Conservation (phyloP, 2,329 filamentous ascomycete species). For the Myriangium duriaei region DNA sequence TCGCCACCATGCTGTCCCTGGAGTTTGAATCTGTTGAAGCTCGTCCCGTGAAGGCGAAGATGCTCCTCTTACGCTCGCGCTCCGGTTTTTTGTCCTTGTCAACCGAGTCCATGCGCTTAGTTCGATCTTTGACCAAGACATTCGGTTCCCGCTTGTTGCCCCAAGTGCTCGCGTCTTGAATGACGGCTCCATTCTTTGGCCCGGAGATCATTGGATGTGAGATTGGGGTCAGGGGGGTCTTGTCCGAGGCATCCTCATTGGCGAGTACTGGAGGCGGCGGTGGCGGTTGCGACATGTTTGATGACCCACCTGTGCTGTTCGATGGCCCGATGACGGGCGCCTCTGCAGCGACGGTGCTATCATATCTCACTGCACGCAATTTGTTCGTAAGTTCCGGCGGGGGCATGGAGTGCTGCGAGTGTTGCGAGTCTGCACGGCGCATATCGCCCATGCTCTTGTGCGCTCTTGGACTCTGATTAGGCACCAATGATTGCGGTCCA, state of each 20-base stretch:
- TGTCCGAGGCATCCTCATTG: slow-evolving; percentile 8
- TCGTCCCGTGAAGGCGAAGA: slow-evolving; percentile 53
- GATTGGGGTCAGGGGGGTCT: not conserved
- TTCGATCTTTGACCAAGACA: slow-evolving; percentile 4
- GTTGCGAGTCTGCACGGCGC: slow-evolving; percentile 13
- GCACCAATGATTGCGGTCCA: slow-evolving; percentile 5
- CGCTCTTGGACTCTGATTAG: slow-evolving; percentile 18
- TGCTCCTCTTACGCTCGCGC: slow-evolving; percentile 69
- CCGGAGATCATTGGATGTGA: slow-evolving; percentile 53
- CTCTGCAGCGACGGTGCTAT: slow-evolving; percentile 44
- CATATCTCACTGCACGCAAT: slow-evolving; percentile 37
- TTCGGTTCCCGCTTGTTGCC: slow-evolving; percentile 50
- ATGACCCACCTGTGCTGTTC: slow-evolving; percentile 16
- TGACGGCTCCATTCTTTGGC: slow-evolving; percentile 71
- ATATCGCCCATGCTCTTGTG: slow-evolving; percentile 28
- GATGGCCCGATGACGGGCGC: slow-evolving; percentile 40
- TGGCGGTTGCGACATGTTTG: slow-evolving; percentile 13
- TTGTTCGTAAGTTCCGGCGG: slow-evolving; percentile 13
- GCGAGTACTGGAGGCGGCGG: slow-evolving; percentile 23
- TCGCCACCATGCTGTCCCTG: slow-evolving; percentile 18
- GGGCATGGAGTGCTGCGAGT: no score
- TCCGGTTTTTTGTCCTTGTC: slow-evolving; percentile 32
- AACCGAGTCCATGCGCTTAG: not conserved
- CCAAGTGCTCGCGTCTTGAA: slow-evolving; percentile 73
- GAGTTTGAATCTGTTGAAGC: slow-evolving; percentile 50